Percentiles rank a stretch among this genome's conserved stretches.
phyloP scores from a whole-genome alignment of 371 early-diverging fungal genomes.

The Mortierella sp. region DNA sequence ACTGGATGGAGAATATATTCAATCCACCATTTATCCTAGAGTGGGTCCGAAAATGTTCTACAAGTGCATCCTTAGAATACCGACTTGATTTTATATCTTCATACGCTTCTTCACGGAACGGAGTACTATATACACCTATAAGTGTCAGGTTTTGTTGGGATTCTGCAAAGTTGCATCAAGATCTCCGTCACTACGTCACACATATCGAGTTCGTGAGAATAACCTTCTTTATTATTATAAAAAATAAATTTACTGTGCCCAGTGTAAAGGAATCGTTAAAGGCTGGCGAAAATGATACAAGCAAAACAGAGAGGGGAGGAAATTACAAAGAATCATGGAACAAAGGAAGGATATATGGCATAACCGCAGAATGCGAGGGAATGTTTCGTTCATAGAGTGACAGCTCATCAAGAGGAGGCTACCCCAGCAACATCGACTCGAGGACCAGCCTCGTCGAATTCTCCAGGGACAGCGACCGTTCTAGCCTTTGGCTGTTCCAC shows the following conservation, averaged over 20 bases:
- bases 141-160: too few relatives aligned
- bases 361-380: not conserved
- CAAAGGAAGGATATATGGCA: not conserved
- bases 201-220: not conserved
- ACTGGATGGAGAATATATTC: too few relatives aligned
- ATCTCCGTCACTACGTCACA: not conserved
- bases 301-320: not conserved
- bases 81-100: too few relatives aligned
- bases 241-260: too few relatives aligned
- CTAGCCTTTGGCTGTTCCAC: conserved; percentile 4
- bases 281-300: conserved; percentile 1
- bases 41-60: too few relatives aligned
- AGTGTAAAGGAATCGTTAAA: too few relatives aligned
- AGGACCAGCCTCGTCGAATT: conserved; percentile 15
- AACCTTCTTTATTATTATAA: too few relatives aligned
- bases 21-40: too few relatives aligned
- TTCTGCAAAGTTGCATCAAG: too few relatives aligned
- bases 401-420: not conserved
- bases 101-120: too few relatives aligned
- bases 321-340: not conserved
- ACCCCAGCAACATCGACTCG: conserved; percentile 1
- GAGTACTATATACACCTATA: too few relatives aligned
- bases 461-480: not conserved
- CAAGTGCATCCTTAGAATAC: too few relatives aligned
- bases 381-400: not conserved